A percentile compares a stretch with the other conserved stretches of the same genome.
phyloP scores from a whole-genome alignment of 345 rosid species.

The Salix koriyanagi region DNA sequence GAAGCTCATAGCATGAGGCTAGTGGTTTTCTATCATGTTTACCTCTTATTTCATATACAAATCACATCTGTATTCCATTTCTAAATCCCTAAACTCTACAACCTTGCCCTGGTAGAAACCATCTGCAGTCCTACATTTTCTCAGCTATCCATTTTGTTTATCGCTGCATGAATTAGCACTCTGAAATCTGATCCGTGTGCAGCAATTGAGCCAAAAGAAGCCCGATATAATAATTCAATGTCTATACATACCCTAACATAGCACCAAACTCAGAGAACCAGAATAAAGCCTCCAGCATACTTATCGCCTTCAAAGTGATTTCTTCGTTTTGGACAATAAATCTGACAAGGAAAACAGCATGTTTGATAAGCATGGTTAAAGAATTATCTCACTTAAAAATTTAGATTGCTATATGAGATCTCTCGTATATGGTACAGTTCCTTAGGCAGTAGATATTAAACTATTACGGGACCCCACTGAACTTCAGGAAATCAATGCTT shows the following conservation, averaged over 20 bases:
- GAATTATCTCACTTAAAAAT: no score
- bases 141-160: background rate
- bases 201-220: background rate
- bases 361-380: background rate
- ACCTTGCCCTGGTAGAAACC: background rate
- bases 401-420: no score
- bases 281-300: background rate
- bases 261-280: background rate
- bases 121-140: background rate
- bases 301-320: background rate
- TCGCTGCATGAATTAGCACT: no score
- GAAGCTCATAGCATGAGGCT: background rate
- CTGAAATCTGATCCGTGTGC: background rate
- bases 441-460: background rate
- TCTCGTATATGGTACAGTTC: no score
- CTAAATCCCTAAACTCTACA: background rate
- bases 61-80: background rate
- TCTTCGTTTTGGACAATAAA: background rate
- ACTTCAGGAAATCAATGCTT: background rate
- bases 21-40: background rate
- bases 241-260: background rate
- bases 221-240: background rate
- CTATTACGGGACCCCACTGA: background rate
- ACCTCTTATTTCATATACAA: background rate
- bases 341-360: background rate